Conservation (phyloP, 768 basidiomycete species). For the Steccherinum ochraceum region DNA sequence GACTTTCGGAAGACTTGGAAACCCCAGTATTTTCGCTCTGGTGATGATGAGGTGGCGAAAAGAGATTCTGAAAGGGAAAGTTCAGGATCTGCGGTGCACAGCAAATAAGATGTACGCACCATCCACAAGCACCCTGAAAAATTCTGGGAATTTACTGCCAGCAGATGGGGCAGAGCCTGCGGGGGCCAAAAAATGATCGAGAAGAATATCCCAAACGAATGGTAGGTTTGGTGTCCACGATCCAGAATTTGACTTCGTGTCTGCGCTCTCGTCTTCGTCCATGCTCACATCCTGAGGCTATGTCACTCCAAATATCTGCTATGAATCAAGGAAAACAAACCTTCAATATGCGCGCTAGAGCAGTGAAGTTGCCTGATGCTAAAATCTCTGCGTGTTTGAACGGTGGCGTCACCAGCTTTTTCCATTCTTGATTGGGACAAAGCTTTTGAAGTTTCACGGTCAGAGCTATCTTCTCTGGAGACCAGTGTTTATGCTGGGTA, state of each 20-base stretch:
- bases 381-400: conserved; percentile 76
- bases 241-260: conserved; percentile 46
- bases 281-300: conserved; percentile 51
- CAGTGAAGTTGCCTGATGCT: conserved; percentile 60
- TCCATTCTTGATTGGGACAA: conserved; percentile 64
- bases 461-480: conserved; percentile 83
- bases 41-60: conserved; percentile 77
- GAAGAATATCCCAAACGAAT: conserved; percentile 82
- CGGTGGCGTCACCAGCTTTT: conserved; percentile 51
- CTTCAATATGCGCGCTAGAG: conserved; percentile 75
- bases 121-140: conserved; percentile 88
- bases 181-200: conserved; percentile 65
- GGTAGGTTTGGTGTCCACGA: conserved; percentile 89
- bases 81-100: not conserved
- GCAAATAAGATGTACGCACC: conserved; percentile 54
- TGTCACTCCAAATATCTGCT: not conserved
- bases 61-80: conserved; percentile 59
- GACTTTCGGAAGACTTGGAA: conserved; percentile 86
- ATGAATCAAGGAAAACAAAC: conserved; percentile 39
- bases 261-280: conserved; percentile 27
- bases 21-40: conserved; percentile 93
- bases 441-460: conserved; percentile 61
- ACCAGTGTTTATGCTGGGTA: conserved; percentile 55
- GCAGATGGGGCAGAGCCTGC: conserved; percentile 28
- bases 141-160: conserved; percentile 77